A percentile compares a stretch with the other conserved stretches of the same genome.
These are phyloP conservation scores for Perkinsus marinus DNA, from an alignment of 169 alveolate genomes.

Conservation along the genomic window DNA sequence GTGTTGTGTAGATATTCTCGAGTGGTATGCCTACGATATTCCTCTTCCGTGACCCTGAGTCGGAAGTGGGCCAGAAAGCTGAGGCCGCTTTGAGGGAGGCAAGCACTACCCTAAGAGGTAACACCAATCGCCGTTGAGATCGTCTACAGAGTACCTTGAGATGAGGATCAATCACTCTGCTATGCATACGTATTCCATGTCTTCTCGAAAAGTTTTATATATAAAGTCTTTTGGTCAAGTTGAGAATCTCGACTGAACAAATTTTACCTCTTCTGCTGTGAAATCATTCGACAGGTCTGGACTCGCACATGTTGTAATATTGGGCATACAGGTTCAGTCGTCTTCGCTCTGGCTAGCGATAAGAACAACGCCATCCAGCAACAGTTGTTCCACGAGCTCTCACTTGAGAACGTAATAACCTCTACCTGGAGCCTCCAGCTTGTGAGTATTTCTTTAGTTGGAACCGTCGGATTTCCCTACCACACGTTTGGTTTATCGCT, in stretches of 20 bases:
- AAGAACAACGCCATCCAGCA: background rate
- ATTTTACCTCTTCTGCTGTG: too few relatives aligned
- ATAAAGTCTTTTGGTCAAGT: too few relatives aligned
- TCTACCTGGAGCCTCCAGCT: too few relatives aligned
- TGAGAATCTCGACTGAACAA: too few relatives aligned
- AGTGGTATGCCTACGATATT: background rate
- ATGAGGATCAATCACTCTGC: too few relatives aligned
- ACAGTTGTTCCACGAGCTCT: background rate
- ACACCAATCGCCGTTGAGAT: background rate
- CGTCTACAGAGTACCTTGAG: too few relatives aligned
- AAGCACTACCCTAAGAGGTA: background rate
- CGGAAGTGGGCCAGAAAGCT: background rate
- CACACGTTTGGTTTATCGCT: background rate
- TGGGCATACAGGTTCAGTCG: background rate
- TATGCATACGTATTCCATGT: too few relatives aligned
- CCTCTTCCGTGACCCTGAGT: background rate
- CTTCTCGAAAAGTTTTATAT: too few relatives aligned
- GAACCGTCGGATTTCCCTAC: background rate
- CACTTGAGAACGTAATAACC: background rate
- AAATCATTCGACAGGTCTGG: too few relatives aligned
- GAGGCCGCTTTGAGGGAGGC: background rate
- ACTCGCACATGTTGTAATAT: too few relatives aligned
- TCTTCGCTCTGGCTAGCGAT: background rate
- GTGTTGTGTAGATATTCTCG: background rate
- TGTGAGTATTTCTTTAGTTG: background rate